A percentile compares a stretch with the other conserved stretches of the same genome.
Conservation (phyloP, 1,284 basidiomycete species). For the Heterobasidion annosum region DNA sequence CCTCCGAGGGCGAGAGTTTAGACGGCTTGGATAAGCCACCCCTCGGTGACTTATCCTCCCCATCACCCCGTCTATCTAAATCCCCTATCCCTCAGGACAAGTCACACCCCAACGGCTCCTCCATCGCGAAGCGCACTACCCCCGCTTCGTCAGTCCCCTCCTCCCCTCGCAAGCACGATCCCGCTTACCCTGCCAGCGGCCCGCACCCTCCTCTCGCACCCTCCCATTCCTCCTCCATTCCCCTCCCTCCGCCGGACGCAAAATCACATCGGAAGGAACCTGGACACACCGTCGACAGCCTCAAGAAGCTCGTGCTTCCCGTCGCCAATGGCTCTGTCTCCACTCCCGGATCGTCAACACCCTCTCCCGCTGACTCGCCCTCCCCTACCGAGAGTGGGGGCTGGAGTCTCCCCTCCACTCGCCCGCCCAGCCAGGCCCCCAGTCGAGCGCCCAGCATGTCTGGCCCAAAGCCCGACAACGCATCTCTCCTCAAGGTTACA, state of each 20-base stretch:
- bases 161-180: slow-evolving; percentile 6
- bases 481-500: not conserved
- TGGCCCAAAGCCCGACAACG: slow-evolving; percentile 14
- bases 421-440: slow-evolving; percentile 44
- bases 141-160: slow-evolving; percentile 5
- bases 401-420: slow-evolving; percentile 54
- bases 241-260: slow-evolving; percentile 48
- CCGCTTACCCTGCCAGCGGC: slow-evolving; percentile 8
- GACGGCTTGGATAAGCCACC: slow-evolving; percentile 38
- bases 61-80: slow-evolving; percentile 13
- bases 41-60: slow-evolving; percentile 14
- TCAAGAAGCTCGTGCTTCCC: slow-evolving; percentile 29
- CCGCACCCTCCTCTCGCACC: slow-evolving; percentile 2
- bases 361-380: slow-evolving; percentile 30
- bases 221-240: slow-evolving; percentile 20
- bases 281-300: slow-evolving; percentile 38
- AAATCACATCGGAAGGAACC: slow-evolving; percentile 44
- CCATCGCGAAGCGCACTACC: slow-evolving; percentile 16
- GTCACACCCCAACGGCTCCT: slow-evolving; percentile 5
- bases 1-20: slow-evolving; percentile 39
- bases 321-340: slow-evolving; percentile 18
- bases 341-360: slow-evolving; percentile 26
- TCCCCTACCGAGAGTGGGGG: slow-evolving; percentile 51
- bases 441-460: slow-evolving; percentile 35
- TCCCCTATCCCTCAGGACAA: slow-evolving; percentile 6